phyloP scores from a whole-genome alignment of 179 eudicot genomes.

The Beta macrorhiza region DNA sequence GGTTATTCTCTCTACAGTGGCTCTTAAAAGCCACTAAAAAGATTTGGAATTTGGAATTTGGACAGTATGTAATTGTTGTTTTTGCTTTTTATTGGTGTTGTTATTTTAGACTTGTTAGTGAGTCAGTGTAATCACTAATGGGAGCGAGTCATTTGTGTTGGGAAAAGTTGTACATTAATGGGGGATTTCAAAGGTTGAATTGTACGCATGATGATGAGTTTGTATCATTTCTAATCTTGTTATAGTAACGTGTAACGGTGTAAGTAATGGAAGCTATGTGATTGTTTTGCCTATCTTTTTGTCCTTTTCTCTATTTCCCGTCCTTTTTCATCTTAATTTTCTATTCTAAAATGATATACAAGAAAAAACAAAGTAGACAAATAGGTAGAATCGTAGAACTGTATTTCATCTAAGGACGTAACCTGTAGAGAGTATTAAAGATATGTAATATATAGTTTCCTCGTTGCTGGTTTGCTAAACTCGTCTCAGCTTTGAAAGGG shows the following conservation, averaged over 20 bases:
- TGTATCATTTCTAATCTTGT: background rate
- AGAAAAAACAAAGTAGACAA: no score
- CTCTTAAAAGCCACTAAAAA: slow-evolving; percentile 47
- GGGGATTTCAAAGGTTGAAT: slow-evolving; percentile 11
- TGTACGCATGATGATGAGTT: slow-evolving; percentile 10
- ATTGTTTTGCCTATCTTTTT: background rate
- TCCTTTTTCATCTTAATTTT: background rate
- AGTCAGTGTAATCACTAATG: slow-evolving; percentile 9
- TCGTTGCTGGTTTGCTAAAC: no score
- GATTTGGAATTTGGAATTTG: background rate
- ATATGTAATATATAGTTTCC: no score
- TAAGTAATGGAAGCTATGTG: background rate
- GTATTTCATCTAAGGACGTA: no score
- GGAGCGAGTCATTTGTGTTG: background rate
- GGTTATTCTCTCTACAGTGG: slow-evolving; percentile 57
- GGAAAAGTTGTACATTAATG: slow-evolving; percentile 11
- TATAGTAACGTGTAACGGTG: background rate
- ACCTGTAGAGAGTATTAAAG: no score
- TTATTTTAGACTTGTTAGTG: slow-evolving; percentile 2
- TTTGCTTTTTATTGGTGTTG: background rate
- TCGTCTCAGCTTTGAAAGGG: no score
- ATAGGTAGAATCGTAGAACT: no score
- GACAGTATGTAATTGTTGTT: background rate
- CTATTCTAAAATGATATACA: background rate
- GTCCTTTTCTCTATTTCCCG: background rate